These are phyloP conservation scores for Balakata baccata DNA, from an alignment of 345 rosid genomes.

Conservation along the genomic window DNA sequence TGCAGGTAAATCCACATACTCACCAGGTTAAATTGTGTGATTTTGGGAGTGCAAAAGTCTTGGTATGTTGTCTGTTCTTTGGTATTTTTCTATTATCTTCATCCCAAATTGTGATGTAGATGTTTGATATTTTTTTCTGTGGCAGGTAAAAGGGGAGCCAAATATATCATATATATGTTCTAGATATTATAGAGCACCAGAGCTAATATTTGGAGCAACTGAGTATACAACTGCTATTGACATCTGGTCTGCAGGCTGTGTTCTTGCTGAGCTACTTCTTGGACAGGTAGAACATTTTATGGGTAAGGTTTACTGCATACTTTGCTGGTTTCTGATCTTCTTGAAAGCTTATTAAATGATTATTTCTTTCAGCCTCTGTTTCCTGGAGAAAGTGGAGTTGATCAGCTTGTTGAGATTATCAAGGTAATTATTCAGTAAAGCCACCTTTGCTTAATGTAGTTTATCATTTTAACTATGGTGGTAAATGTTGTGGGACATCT, in stretches of 20 bases:
- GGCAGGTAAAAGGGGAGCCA: slow-evolving; percentile 96
- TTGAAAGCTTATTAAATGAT: background rate
- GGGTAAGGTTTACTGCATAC: slow-evolving; percentile 3
- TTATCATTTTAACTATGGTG: background rate
- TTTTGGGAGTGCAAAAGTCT: slow-evolving; percentile 97
- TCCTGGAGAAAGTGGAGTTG: slow-evolving; percentile 97
- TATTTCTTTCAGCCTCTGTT: slow-evolving; percentile 69
- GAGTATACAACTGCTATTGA: slow-evolving; percentile 92
- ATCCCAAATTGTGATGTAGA: slow-evolving; percentile 5
- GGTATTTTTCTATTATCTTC: background rate
- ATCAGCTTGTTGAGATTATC: slow-evolving; percentile 96
- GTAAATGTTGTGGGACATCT: background rate
- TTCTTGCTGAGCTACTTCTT: slow-evolving; percentile 83
- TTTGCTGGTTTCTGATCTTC: background rate
- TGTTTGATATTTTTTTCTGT: slow-evolving; percentile 20
- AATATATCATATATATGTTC: slow-evolving; percentile 97
- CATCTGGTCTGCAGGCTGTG: slow-evolving; percentile 98
- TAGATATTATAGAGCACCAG: slow-evolving; percentile 96
- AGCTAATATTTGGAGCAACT: slow-evolving; percentile 96
- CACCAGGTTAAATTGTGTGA: slow-evolving; percentile 97
- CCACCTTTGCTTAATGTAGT: background rate
- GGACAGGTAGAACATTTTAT: slow-evolving; percentile 60
- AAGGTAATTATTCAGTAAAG: slow-evolving; percentile 49
- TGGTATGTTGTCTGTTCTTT: slow-evolving; percentile 48
- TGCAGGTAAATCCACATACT: slow-evolving; percentile 93